Evolutionary conservation across 192 early-diverging fungal genomes (phyloP).

Genomic region (Rhizophagus sp.): DNA sequence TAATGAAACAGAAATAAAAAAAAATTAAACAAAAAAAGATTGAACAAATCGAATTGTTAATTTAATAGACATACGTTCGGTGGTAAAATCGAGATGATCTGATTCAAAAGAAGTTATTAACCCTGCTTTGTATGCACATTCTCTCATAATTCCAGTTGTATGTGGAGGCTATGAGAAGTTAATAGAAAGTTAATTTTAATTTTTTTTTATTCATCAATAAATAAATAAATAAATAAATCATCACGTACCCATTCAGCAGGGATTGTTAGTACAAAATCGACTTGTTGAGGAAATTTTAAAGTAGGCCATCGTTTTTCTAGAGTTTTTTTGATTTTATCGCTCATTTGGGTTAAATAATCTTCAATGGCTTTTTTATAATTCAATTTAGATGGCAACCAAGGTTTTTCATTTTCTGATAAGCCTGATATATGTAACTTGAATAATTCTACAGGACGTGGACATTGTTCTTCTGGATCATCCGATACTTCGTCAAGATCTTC

Average conservation of each 20-base stretch:
- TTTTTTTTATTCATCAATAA: not conserved
- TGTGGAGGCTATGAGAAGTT: not conserved
- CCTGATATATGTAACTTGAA: slow-evolving; percentile 28
- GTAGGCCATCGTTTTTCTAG: not conserved
- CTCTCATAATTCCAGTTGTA: slow-evolving; percentile 7
- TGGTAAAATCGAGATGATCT: slow-evolving; percentile 9
- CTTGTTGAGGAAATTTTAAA: slow-evolving; percentile 12
- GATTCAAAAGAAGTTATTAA: not conserved
- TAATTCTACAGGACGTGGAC: slow-evolving; percentile 16
- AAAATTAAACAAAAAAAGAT: not conserved
- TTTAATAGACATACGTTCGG: slow-evolving; percentile 1
- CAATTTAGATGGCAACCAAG: slow-evolving; percentile 3
- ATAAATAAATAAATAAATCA: not conserved
- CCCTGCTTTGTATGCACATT: not conserved
- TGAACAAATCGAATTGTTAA: not conserved
- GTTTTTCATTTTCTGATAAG: not conserved
- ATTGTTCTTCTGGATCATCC: not conserved
- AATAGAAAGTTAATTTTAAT: not conserved
- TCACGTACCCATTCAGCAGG: slow-evolving; percentile 11
- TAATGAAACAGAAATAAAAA: not conserved
- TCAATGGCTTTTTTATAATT: slow-evolving; percentile 17
- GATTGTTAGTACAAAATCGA: slow-evolving; percentile 4
- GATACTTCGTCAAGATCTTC: not conserved
- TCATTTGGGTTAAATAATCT: slow-evolving; percentile 21
- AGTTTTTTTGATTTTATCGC: not conserved